phyloP scores from a whole-genome alignment of 73 alveolate species.

The Paramecium pentaurelia region DNA sequence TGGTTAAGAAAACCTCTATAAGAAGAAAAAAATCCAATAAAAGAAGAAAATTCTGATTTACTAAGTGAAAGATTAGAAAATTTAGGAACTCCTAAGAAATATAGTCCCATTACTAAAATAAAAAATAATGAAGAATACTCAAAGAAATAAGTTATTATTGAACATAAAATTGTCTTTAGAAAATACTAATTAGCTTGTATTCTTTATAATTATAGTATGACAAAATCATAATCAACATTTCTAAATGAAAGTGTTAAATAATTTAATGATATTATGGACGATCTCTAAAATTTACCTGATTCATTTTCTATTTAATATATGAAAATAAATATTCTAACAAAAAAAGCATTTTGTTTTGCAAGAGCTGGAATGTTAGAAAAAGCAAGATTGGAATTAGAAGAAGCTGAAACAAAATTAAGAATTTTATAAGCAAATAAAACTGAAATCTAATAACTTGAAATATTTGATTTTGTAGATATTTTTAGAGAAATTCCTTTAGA shows the following conservation, averaged over 20 bases:
- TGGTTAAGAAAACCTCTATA: not conserved
- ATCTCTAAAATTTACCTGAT: not conserved
- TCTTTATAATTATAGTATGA: not conserved
- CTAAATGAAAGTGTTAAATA: not conserved
- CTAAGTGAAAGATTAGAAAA: not conserved
- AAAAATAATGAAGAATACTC: not conserved
- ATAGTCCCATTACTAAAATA: not conserved
- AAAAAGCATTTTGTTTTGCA: slow-evolving; percentile 18
- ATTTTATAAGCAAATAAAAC: not conserved
- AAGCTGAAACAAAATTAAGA: not conserved
- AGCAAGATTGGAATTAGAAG: not conserved
- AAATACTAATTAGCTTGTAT: slow-evolving; percentile 30
- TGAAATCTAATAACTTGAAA: not conserved
- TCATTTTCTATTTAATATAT: not conserved
- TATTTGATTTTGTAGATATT: not conserved
- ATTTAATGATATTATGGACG: slow-evolving; percentile 7
- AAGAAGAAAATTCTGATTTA: not conserved
- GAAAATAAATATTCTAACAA: not conserved
- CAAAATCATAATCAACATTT: not conserved
- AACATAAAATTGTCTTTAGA: slow-evolving; percentile 36
- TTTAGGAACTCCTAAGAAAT: not conserved
- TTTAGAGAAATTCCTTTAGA: not conserved
- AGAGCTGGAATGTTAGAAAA: slow-evolving; percentile 6
- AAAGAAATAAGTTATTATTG: not conserved
- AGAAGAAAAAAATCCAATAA: not conserved